Conservation (phyloP, 768 basidiomycete genomes). For the Mycena floridula region DNA sequence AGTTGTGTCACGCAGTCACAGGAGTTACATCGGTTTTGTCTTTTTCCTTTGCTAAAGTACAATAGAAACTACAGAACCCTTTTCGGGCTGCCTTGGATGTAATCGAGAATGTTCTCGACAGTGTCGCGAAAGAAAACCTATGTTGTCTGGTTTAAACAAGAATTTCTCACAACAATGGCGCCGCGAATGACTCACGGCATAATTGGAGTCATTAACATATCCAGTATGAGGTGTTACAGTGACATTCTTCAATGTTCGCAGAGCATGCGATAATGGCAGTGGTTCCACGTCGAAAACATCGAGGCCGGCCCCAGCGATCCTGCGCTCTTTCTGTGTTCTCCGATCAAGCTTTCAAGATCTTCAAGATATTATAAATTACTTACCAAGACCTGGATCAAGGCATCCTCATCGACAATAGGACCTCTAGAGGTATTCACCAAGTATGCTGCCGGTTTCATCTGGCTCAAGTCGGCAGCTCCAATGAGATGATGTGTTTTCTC, state of each 20-base stretch:
- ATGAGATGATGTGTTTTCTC: constrained; percentile 44
- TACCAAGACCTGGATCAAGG: constrained; percentile 43
- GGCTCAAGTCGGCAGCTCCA: constrained; percentile 35
- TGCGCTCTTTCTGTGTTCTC: constrained; percentile 31
- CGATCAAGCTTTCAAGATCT: too few relatives aligned
- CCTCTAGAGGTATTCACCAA: constrained; percentile 67
- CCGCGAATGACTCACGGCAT: constrained; percentile 29
- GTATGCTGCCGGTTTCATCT: constrained; percentile 53
- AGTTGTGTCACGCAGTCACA: constrained; percentile 69
- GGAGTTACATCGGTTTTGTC: constrained; percentile 99
- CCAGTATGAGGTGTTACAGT: constrained; percentile 58
- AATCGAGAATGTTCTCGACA: constrained; percentile 52
- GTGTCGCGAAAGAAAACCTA: constrained; percentile 47
- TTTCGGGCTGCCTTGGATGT: constrained; percentile 38
- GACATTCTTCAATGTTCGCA: constrained; percentile 46
- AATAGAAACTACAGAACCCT: constrained; percentile 5
- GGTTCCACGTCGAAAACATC: constrained; percentile 68
- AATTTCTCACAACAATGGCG: background rate
- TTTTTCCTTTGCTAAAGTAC: constrained; percentile 79
- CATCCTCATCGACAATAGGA: constrained; percentile 55
- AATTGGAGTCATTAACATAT: constrained; percentile 47
- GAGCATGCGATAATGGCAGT: constrained; percentile 48
- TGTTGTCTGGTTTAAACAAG: constrained; percentile 3
- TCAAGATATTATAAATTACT: too few relatives aligned
- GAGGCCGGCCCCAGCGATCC: constrained; percentile 53